A percentile compares a stretch with the other conserved stretches of the same genome.
Conservation (phyloP, 176 grass and related monocot genomes). For the Triticum turgidum region DNA sequence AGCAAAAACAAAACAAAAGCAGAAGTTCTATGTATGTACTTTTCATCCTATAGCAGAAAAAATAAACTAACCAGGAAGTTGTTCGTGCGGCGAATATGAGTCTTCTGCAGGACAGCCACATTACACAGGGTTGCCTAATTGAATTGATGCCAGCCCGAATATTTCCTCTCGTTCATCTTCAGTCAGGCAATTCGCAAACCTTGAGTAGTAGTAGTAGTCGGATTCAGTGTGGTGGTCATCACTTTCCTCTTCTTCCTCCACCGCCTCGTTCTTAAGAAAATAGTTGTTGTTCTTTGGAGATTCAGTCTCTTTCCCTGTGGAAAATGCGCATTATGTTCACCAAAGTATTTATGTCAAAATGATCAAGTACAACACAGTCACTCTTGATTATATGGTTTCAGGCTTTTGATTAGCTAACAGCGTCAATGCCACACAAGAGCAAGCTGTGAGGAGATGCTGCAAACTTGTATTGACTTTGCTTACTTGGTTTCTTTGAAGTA, state of each 20-base stretch:
- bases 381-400: background rate
- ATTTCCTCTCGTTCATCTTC: conserved; percentile 32
- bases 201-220: conserved; percentile 24
- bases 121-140: conserved; percentile 38
- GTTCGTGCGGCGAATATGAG: conserved; percentile 6
- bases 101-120: conserved; percentile 23
- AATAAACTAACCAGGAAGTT: conserved; percentile 40
- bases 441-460: background rate
- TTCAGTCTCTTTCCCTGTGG: conserved; percentile 17
- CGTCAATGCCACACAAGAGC: background rate
- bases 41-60: background rate
- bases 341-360: background rate
- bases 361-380: background rate
- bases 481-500: conserved; percentile 26
- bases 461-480: background rate
- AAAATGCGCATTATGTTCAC: background rate
- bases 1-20: background rate
- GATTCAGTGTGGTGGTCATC: background rate
- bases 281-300: background rate
- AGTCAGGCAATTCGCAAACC: conserved; percentile 8
- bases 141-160: conserved; percentile 18
- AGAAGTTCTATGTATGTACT: background rate
- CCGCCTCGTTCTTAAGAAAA: background rate
- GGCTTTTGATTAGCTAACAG: background rate
- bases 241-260: conserved; percentile 16